phyloP scores from a whole-genome alignment of 73 alveolate genomes.

The Halteria grandinella region DNA sequence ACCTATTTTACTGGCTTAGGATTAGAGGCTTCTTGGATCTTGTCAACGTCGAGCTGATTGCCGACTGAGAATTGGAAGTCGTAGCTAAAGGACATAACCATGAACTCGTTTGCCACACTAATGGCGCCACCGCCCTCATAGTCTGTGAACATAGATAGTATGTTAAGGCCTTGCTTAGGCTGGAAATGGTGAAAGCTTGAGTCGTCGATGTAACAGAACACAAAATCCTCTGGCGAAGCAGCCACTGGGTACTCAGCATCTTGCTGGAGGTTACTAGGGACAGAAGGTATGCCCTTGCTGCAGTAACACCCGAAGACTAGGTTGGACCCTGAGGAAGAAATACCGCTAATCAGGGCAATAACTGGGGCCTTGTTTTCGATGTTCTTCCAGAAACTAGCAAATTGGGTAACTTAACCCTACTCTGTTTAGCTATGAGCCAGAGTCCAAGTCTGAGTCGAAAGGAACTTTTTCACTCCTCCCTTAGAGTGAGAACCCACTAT shows the following conservation, averaged over 20 bases:
- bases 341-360: background rate
- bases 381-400: conserved; percentile 21
- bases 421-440: conserved; percentile 12
- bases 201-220: conserved; percentile 41
- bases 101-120: conserved; percentile 49
- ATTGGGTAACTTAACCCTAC: conserved; percentile 1
- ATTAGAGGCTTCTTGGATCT: background rate
- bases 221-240: conserved; percentile 47
- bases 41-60: background rate
- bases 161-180: background rate
- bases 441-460: background rate
- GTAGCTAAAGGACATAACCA: conserved; percentile 33
- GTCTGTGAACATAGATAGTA: conserved; percentile 39
- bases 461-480: conserved; percentile 3
- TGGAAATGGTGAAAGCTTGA: conserved; percentile 20
- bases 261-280: conserved; percentile 3
- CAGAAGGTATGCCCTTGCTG: conserved; percentile 43
- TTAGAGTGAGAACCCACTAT: conserved; percentile 1
- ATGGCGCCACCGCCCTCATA: conserved; percentile 59
- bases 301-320: conserved; percentile 18
- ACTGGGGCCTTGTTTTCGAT: conserved; percentile 36
- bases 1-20: conserved; percentile 41
- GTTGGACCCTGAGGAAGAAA: background rate
- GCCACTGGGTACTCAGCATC: conserved; percentile 36
- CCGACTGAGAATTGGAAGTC: conserved; percentile 45